Evolutionary conservation across 495 filamentous ascomycete genomes (phyloP).

Genomic region (Penicillium lagena): DNA sequence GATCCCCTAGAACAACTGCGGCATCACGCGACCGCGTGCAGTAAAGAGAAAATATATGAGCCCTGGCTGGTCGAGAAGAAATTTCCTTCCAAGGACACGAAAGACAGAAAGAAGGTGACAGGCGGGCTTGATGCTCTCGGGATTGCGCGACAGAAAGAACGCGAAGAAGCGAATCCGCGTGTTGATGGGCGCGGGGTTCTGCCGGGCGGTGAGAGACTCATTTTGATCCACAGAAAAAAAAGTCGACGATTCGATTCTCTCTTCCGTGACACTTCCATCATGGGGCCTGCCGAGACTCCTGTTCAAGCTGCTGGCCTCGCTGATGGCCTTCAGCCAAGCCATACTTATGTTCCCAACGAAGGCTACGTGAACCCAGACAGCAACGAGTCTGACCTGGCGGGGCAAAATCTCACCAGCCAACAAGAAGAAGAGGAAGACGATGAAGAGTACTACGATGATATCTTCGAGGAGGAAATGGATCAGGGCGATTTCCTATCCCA

Average conservation of each 20-base stretch:
- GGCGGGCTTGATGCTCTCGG: no score
- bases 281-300: constrained; percentile 19
- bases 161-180: constrained; percentile 19
- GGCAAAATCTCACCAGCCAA: constrained; percentile 24
- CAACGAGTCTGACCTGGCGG: constrained; percentile 26
- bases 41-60: constrained; percentile 4
- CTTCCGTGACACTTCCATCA: neutral
- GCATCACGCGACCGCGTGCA: constrained; percentile 32
- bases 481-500: constrained; percentile 52
- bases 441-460: constrained; percentile 53
- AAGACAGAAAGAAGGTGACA: no score
- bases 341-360: constrained; percentile 49
- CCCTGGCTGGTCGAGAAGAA: neutral
- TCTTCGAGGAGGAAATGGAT: constrained; percentile 50
- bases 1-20: constrained; percentile 19
- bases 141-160: constrained; percentile 11
- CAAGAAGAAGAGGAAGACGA: constrained; percentile 32
- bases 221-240: constrained; percentile 33
- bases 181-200: constrained; percentile 38
- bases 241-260: constrained; percentile 1
- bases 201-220: constrained; percentile 28
- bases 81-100: neutral
- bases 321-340: constrained; percentile 42
- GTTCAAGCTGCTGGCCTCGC: constrained; percentile 24
- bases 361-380: constrained; percentile 40